These are phyloP conservation scores for Candida sphagnicola DNA, from an alignment of 805 yeast genomes.

Conservation along the genomic window DNA sequence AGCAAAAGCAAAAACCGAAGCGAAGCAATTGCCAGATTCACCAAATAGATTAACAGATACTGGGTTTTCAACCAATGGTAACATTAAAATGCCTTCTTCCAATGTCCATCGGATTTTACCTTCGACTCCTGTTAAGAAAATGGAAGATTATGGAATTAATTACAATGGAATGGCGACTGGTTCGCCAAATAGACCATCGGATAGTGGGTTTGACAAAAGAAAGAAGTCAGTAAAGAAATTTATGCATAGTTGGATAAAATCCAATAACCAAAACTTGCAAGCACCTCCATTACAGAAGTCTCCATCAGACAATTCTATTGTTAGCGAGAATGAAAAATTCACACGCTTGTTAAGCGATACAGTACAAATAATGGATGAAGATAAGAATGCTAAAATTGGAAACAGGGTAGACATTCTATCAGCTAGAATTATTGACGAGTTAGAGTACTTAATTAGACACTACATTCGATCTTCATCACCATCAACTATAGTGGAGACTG, in stretches of 20 bases:
- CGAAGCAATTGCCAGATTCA: background rate
- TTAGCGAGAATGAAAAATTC: slow-evolving; percentile 12
- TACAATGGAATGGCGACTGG: slow-evolving; percentile 5
- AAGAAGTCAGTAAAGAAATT: slow-evolving; percentile 34
- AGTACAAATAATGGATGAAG: slow-evolving; percentile 11
- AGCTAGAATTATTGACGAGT: slow-evolving; percentile 68
- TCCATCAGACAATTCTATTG: slow-evolving; percentile 9
- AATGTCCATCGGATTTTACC: slow-evolving; percentile 48
- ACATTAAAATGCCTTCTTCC: slow-evolving; percentile 48
- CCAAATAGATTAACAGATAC: slow-evolving; percentile 3
- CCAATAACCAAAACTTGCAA: slow-evolving; percentile 7
- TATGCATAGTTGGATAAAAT: slow-evolving; percentile 40
- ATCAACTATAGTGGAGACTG: slow-evolving; percentile 7
- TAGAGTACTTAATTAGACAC: slow-evolving; percentile 49
- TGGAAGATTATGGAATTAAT: slow-evolving; percentile 33
- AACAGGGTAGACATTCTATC: slow-evolving; percentile 58
- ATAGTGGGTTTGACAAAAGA: slow-evolving; percentile 18
- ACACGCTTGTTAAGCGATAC: slow-evolving; percentile 15
- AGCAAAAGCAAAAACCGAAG: background rate
- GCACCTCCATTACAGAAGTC: background rate
- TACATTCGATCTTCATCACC: slow-evolving; percentile 26
- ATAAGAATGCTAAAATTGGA: slow-evolving; percentile 16
- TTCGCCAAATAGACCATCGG: slow-evolving; percentile 4
- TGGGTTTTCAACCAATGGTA: slow-evolving; percentile 50
- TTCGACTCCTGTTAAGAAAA: slow-evolving; percentile 64